Conservation (phyloP, 225 moss, liverwort and hornwort genomes). For the Marchantia paleacea region DNA sequence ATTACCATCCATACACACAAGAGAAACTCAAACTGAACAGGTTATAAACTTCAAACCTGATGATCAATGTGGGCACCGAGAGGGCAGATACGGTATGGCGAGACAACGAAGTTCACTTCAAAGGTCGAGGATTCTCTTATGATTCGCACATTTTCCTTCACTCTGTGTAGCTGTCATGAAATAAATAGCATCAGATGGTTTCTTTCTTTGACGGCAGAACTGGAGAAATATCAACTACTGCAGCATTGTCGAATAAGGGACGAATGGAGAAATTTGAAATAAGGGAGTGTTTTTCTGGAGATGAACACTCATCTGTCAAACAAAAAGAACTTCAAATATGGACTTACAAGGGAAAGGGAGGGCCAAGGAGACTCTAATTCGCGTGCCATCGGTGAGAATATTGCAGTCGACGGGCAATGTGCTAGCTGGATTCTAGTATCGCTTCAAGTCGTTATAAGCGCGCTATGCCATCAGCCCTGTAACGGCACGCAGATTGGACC, state of each 20-base stretch:
- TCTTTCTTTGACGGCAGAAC: neutral
- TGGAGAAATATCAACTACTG: neutral
- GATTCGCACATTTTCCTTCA: slow-evolving; percentile 50
- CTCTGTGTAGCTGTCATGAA: slow-evolving; percentile 48
- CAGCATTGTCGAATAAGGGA: neutral
- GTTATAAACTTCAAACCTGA: slow-evolving; percentile 48
- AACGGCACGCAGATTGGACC: neutral
- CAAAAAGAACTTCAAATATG: neutral
- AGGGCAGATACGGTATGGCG: slow-evolving; percentile 94
- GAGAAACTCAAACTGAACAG: neutral
- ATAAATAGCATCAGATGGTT: neutral
- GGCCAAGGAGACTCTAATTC: neutral
- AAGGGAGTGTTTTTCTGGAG: too few species aligned
- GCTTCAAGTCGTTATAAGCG: neutral
- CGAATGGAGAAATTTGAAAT: neutral
- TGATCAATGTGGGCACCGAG: slow-evolving; percentile 96
- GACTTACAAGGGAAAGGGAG: neutral
- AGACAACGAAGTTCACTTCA: slow-evolving; percentile 61
- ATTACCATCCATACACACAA: neutral
- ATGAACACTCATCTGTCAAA: neutral
- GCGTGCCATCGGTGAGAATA: slow-evolving; percentile 1
- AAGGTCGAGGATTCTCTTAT: slow-evolving; percentile 39
- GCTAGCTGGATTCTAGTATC: neutral
- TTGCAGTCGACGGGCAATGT: neutral
- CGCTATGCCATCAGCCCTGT: neutral